Percentiles rank a stretch among this genome's conserved stretches.
Evolutionary conservation across 768 basidiomycete genomes (phyloP).

Genomic region (Collybia nuda): DNA sequence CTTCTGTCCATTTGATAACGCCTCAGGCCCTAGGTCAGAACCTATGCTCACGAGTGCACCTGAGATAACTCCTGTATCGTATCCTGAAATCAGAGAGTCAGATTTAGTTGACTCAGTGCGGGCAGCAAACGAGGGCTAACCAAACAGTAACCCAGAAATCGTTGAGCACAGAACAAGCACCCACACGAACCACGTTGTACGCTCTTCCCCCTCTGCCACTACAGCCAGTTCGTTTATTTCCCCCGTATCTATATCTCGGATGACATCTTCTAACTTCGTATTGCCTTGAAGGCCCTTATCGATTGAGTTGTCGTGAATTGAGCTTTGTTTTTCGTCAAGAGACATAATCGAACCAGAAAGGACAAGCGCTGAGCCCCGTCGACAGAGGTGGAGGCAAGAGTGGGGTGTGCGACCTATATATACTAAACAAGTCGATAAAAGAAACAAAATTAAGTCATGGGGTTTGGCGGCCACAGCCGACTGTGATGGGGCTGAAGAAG

Average conservation of each 20-base stretch:
- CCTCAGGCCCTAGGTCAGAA: slow-evolving; percentile 57
- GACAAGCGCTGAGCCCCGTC: not conserved
- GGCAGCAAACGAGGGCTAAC: slow-evolving; percentile 32
- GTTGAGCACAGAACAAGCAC: slow-evolving; percentile 73
- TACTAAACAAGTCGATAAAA: too few relatives aligned
- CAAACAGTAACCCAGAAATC: slow-evolving; percentile 75
- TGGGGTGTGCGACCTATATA: too few relatives aligned
- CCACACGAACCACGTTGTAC: slow-evolving; percentile 75
- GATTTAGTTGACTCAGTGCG: not conserved
- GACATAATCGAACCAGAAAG: slow-evolving; percentile 7
- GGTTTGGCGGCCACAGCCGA: too few relatives aligned
- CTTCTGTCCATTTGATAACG: slow-evolving; percentile 63
- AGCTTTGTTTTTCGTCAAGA: slow-evolving; percentile 13
- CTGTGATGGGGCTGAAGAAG: too few relatives aligned
- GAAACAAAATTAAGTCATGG: too few relatives aligned
- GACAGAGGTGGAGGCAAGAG: not conserved
- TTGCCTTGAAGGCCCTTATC: slow-evolving; percentile 7
- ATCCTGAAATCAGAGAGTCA: slow-evolving; percentile 41
- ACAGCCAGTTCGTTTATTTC: slow-evolving; percentile 62
- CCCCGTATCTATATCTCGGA: slow-evolving; percentile 34
- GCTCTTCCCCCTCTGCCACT: slow-evolving; percentile 64
- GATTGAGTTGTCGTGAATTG: not conserved
- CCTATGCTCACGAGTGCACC: slow-evolving; percentile 79
- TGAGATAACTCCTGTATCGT: slow-evolving; percentile 80
- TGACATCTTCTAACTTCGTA: slow-evolving; percentile 13